Percentiles rank a stretch among this genome's conserved stretches.
phyloP scores from a whole-genome alignment of 177 flowering plant species.

The Tripterygium wilfordii region DNA sequence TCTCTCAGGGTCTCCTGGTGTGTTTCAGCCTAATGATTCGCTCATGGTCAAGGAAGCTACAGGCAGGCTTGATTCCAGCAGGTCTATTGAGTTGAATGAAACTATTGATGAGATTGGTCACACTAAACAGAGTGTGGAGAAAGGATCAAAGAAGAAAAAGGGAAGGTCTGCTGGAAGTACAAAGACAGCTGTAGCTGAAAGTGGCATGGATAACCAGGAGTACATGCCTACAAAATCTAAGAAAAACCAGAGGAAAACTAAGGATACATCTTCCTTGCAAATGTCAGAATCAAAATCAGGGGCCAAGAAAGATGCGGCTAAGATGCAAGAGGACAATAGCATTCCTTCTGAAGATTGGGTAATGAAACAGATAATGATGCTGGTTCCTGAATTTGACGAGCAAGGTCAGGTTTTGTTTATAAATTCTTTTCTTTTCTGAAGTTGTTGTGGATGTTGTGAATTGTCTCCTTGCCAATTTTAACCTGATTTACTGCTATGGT shows the following conservation, averaged over 20 bases:
- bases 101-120: constrained; percentile 30
- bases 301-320: constrained; percentile 43
- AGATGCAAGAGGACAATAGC: constrained; percentile 36
- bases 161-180: constrained; percentile 66
- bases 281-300: constrained; percentile 50
- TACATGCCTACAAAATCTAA: constrained; percentile 52
- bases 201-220: constrained; percentile 43
- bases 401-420: constrained; percentile 40
- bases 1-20: constrained; percentile 28
- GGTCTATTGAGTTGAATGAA: constrained; percentile 38
- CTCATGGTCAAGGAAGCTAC: constrained; percentile 34
- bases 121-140: constrained; percentile 48
- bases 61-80: constrained; percentile 34
- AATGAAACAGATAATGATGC: constrained; percentile 41
- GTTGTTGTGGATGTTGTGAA: constrained; percentile 2
- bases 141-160: constrained; percentile 73
- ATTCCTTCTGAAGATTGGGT: constrained; percentile 76
- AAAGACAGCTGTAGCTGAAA: constrained; percentile 40
- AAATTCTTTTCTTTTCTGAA: not conserved
- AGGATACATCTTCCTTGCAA: constrained; percentile 41
- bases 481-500: constrained; percentile 2
- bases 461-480: constrained; percentile 1
- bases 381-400: constrained; percentile 82
- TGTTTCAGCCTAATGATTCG: constrained; percentile 18
- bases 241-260: constrained; percentile 74